A percentile compares a stretch with the other conserved stretches of the same genome.
phyloP scores from a whole-genome alignment of 805 yeast genomes.

The Pichia phayaonensis region DNA sequence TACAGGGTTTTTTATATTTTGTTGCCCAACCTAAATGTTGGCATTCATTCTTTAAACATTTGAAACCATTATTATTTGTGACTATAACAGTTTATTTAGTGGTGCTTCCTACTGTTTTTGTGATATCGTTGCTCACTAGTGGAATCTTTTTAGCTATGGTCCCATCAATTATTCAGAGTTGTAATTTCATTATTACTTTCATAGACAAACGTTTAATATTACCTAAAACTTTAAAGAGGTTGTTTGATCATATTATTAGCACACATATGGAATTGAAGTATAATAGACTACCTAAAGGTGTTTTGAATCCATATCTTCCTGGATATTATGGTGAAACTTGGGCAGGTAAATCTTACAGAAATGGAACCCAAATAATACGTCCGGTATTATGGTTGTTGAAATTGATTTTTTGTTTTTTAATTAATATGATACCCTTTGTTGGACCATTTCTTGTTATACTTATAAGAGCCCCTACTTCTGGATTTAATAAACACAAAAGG shows the following conservation, averaged over 20 bases:
- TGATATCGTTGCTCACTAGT: slow-evolving; percentile 18
- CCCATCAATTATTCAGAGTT: slow-evolving; percentile 25
- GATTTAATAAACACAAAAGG: slow-evolving; percentile 43
- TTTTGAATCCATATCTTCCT: slow-evolving; percentile 16
- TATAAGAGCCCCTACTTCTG: slow-evolving; percentile 48
- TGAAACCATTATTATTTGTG: slow-evolving; percentile 19
- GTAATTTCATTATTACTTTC: slow-evolving; percentile 24
- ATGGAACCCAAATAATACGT: slow-evolving; percentile 13
- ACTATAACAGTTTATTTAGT: slow-evolving; percentile 15
- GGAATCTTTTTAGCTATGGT: slow-evolving; percentile 18
- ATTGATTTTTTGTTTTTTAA: slow-evolving; percentile 28
- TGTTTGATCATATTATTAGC: slow-evolving; percentile 28
- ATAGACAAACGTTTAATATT: slow-evolving; percentile 25
- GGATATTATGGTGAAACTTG: slow-evolving; percentile 25
- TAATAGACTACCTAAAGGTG: slow-evolving; percentile 20
- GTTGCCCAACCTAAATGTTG: slow-evolving; percentile 19
- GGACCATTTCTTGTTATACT: slow-evolving; percentile 51
- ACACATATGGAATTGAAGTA: slow-evolving; percentile 17
- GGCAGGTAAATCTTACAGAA: slow-evolving; percentile 17
- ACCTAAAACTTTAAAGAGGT: slow-evolving; percentile 23
- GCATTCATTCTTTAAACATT: slow-evolving; percentile 18
- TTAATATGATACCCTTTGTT: slow-evolving; percentile 46
- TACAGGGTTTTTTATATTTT: slow-evolving; percentile 24
- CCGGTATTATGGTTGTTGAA: slow-evolving; percentile 37
- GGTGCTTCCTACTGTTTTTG: slow-evolving; percentile 12